Evolutionary conservation across 2,329 filamentous ascomycete genomes (phyloP), one percentile per base, ranked within the genome.

Genomic region (Cadophora sp.): DNA sequence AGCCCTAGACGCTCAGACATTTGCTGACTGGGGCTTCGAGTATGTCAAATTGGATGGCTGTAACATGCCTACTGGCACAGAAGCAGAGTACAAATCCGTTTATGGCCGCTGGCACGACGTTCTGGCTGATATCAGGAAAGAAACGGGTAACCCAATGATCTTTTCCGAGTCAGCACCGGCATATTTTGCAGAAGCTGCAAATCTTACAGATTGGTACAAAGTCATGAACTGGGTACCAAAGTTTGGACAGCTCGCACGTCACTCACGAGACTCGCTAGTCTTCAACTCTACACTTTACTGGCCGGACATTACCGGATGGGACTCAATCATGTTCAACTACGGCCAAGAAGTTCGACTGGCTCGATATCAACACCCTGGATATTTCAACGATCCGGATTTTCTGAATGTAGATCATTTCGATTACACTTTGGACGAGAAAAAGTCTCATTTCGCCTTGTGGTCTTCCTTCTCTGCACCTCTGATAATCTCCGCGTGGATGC

Each of bases 21-120:
- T 75, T 53, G 67, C 74, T 22, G 80, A 82, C 26, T 89, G 87
- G 87, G 86, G 85, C 1, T 82, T 89, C 64, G 86, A 88, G 73
- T 89, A 87, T 67, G 76, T 87, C 26, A 88, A 88, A 76, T 84
- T 86, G 70, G 87, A 89, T 75, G 88, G 88, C 74, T 89, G 86
- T 75, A 79, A 83, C 66, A 76, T 82, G 51, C 73, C 72, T 46
- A 67, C 64, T 12, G 69, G 66, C 11, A 81, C 80, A 0, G 70
- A 77, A n/a, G 73, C 77, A 29, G 81, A 80, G 76, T 80, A 81
- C 68, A 73, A 79, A 56, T 77, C 79, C 62, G 81, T 83, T 24
- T 75, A 74, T 67, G 77, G 77, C 1, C 72, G 78, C 16, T 85
- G 83, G 83, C 79, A 83, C 64, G 69, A 76, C 2, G 74, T 83